phyloP scores from a whole-genome alignment of 495 filamentous ascomycete genomes.

The Beverwykella pulmonaria region DNA sequence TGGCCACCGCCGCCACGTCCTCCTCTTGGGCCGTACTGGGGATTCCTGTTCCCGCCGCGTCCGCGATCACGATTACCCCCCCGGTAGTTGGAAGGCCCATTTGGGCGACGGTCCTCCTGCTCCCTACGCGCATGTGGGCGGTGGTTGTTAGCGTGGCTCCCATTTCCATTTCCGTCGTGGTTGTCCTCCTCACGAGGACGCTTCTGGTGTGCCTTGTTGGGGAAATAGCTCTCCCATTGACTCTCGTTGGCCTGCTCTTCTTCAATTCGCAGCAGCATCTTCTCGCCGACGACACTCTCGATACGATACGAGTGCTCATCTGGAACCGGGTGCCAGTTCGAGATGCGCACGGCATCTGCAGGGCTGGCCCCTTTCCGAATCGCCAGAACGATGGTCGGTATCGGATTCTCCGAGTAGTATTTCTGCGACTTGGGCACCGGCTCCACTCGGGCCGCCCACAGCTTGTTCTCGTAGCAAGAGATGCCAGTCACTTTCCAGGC shows the following conservation, averaged over 20 bases:
- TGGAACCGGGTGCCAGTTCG: conserved; percentile 78
- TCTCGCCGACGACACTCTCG: conserved; percentile 83
- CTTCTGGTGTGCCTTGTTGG: conserved; percentile 60
- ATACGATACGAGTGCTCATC: conserved; percentile 68
- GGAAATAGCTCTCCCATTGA: conserved; percentile 59
- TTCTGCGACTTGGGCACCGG: conserved; percentile 67
- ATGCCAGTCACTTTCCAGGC: conserved; percentile 80
- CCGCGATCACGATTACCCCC: conserved; percentile 30
- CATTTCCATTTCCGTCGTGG: background rate
- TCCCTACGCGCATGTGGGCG: conserved; percentile 3
- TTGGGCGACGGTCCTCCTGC: conserved; percentile 11
- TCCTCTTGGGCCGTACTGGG: conserved; percentile 21
- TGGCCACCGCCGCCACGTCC: conserved; percentile 20
- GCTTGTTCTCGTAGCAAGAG: conserved; percentile 70
- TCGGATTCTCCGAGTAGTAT: conserved; percentile 71
- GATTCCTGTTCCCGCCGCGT: conserved; percentile 12
- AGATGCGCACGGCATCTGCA: conserved; percentile 78
- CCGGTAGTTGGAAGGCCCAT: conserved; percentile 23
- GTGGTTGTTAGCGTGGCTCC: background rate
- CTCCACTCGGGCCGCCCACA: conserved; percentile 82
- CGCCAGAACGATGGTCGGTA: conserved; percentile 48
- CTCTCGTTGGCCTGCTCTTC: conserved; percentile 61
- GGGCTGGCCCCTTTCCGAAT: conserved; percentile 67
- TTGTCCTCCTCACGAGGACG: conserved; percentile 56
- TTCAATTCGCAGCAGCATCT: conserved; percentile 78